These are phyloP conservation scores for Euphorbia tirucalli DNA, from an alignment of 345 rosid species.

Conservation along the genomic window DNA sequence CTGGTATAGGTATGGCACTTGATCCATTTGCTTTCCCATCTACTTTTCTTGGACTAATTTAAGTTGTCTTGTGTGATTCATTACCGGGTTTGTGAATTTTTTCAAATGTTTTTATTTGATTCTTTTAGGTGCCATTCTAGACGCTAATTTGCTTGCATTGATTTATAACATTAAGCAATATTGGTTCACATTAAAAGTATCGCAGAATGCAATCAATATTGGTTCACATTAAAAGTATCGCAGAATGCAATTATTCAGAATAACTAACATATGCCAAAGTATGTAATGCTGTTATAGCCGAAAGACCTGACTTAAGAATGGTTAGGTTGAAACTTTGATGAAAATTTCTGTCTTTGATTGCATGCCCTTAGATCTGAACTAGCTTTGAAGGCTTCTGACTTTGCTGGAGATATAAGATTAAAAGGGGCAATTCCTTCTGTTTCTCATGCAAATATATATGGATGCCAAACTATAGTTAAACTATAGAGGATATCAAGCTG, in stretches of 20 bases:
- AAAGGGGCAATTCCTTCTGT: too few species aligned
- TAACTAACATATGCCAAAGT: neutral
- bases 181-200: neutral
- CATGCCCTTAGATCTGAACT: neutral
- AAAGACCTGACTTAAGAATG: neutral
- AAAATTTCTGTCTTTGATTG: neutral
- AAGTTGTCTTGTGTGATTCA: neutral
- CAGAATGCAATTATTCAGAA: neutral
- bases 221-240: neutral
- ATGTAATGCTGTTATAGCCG: neutral
- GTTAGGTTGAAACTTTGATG: neutral
- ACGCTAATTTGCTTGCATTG: neutral
- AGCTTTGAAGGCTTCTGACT: neutral
- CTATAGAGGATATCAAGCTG: too few species aligned
- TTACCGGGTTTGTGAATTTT: constrained; percentile 1
- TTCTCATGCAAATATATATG: too few species aligned
- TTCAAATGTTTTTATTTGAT: neutral
- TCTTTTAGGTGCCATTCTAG: neutral
- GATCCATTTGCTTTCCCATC: neutral
- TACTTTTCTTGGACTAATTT: neutral
- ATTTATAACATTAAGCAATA: neutral
- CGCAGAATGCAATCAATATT: neutral
- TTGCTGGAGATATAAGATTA: neutral
- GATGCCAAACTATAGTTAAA: too few species aligned
- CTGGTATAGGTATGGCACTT: constrained; percentile 20